These are phyloP conservation scores for Grosmannia serpens DNA, from an alignment of 2,329 filamentous ascomycete genomes.

Conservation along the genomic window DNA sequence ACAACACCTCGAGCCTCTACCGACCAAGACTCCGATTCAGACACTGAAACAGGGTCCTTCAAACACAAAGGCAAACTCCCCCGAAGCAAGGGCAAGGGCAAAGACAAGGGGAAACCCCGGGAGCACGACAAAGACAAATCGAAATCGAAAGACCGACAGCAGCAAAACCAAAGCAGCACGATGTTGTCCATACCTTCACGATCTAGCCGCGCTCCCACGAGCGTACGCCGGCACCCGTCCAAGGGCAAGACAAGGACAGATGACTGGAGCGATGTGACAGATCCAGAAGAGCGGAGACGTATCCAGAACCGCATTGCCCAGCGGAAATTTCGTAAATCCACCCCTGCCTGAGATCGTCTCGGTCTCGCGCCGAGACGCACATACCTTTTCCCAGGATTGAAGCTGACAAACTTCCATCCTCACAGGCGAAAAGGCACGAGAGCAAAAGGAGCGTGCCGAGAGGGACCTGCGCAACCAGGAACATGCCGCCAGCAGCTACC, in stretches of 20 bases:
- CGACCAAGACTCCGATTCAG: constrained; percentile 16
- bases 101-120: background rate
- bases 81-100: background rate
- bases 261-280: constrained; percentile 59
- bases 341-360: background rate
- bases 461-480: constrained; percentile 52
- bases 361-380: background rate
- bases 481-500: constrained; percentile 53
- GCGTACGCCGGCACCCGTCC: background rate
- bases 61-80: constrained; percentile 1
- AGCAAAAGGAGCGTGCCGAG: constrained; percentile 54
- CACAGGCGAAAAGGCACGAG: constrained; percentile 57
- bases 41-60: constrained; percentile 14
- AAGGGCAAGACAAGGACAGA: constrained; percentile 40
- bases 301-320: constrained; percentile 70
- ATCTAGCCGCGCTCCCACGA: constrained; percentile 17
- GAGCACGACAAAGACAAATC: background rate
- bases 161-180: background rate
- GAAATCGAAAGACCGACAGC: background rate
- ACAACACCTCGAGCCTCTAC: constrained; percentile 1
- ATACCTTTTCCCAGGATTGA: too few species aligned
- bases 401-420: background rate
- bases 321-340: constrained; percentile 59
- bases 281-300: constrained; percentile 59
- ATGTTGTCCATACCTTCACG: background rate